Conservation (phyloP, 352 stramenopile genomes). For the Globisporangium lucens region DNA sequence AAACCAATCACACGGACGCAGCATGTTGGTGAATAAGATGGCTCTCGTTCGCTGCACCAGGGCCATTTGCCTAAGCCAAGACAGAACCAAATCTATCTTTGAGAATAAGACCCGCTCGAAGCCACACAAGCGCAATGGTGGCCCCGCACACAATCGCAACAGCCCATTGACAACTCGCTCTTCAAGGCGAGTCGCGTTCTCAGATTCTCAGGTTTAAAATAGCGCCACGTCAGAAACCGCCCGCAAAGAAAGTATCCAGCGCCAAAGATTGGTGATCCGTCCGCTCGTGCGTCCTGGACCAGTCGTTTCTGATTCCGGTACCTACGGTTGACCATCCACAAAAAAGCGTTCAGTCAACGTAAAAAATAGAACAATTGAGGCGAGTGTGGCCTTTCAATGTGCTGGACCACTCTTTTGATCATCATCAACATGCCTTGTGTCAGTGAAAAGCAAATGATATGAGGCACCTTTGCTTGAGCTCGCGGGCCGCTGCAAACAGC, state of each 20-base stretch:
- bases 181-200: constrained; percentile 3
- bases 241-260: neutral
- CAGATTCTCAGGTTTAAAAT: neutral
- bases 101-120: neutral
- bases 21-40: constrained; percentile 3
- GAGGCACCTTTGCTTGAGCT: no score
- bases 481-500: no score
- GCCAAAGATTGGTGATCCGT: neutral
- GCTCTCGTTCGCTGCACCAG: neutral
- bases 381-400: neutral
- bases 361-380: constrained; percentile 2
- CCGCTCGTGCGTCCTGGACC: neutral
- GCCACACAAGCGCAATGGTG: neutral
- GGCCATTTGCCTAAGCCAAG: neutral
- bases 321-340: neutral
- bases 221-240: neutral
- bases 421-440: neutral
- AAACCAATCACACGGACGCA: neutral
- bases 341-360: neutral
- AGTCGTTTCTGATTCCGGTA: constrained; percentile 12
- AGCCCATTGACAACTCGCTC: neutral
- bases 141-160: neutral
- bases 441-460: neutral
- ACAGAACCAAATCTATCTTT: neutral
- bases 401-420: neutral